phyloP scores from a whole-genome alignment of 306 rosid genomes.

The Inga laurina region DNA sequence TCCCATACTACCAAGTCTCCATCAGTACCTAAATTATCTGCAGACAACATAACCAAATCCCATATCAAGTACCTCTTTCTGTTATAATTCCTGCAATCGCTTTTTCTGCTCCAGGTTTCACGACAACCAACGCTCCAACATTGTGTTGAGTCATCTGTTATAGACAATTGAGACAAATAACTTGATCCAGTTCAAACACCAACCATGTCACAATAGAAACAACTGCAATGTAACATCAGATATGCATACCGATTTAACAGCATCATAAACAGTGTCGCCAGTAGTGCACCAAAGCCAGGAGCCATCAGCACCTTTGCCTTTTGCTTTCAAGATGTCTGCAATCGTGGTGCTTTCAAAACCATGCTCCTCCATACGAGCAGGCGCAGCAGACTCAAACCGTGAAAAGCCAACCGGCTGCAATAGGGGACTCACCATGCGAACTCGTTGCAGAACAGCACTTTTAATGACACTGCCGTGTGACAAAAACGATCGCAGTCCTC shows the following conservation, averaged over 20 bases:
- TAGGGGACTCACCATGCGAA: conserved; percentile 77
- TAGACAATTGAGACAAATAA: conserved; percentile 8
- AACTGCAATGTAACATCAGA: conserved; percentile 15
- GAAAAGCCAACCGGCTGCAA: conserved; percentile 67
- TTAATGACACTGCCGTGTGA: conserved; percentile 66
- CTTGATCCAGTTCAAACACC: conserved; percentile 12
- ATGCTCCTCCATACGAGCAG: conserved; percentile 85
- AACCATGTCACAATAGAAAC: conserved; percentile 1
- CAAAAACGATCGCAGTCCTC: conserved; percentile 61
- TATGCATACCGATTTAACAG: conserved; percentile 91
- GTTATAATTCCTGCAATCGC: conserved; percentile 92
- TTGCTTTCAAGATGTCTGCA: conserved; percentile 68
- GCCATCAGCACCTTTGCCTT: conserved; percentile 94
- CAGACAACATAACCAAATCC: background rate
- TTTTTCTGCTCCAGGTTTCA: conserved; percentile 74
- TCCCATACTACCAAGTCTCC: background rate
- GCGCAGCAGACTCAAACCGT: conserved; percentile 56
- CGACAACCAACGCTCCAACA: conserved; percentile 96
- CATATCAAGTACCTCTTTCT: conserved; percentile 70
- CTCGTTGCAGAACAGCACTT: conserved; percentile 72
- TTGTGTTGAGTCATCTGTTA: conserved; percentile 96
- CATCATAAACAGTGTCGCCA: conserved; percentile 88
- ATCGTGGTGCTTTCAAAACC: conserved; percentile 98
- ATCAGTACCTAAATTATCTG: background rate
- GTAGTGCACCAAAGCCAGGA: conserved; percentile 99